Evolutionary conservation across 2,329 filamentous ascomycete species (phyloP).

Genomic region (Penicillium decumbens): DNA sequence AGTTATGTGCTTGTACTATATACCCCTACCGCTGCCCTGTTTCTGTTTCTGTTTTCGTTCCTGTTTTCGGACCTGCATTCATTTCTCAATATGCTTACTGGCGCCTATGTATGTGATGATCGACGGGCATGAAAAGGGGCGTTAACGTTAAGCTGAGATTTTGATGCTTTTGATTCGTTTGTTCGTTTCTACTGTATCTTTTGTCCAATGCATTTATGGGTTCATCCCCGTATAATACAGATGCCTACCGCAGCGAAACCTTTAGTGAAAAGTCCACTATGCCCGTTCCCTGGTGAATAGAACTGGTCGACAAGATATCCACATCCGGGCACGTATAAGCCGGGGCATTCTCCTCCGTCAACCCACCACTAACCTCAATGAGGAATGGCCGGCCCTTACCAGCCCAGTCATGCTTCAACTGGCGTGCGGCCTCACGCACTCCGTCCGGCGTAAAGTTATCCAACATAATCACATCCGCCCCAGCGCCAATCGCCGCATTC

Average conservation of each 20-base stretch:
- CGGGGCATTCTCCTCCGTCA: constrained; percentile 79
- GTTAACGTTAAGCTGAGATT: constrained; percentile 14
- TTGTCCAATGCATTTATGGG: constrained; percentile 14
- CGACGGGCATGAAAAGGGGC: constrained; percentile 16
- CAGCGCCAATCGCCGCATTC: constrained; percentile 82
- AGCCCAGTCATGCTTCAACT: constrained; percentile 74
- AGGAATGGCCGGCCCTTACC: constrained; percentile 67
- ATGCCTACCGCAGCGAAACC: constrained; percentile 50
- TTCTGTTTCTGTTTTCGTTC: background rate
- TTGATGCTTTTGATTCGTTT: constrained; percentile 1
- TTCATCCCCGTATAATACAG: constrained; percentile 12
- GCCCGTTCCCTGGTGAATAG: constrained; percentile 90
- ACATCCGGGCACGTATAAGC: constrained; percentile 71
- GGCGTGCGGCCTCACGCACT: constrained; percentile 67
- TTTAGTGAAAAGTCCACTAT: constrained; percentile 97
- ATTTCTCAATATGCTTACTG: constrained; percentile 4
- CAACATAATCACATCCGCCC: constrained; percentile 94
- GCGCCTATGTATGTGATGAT: constrained; percentile 15
- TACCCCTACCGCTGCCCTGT: constrained; percentile 4
- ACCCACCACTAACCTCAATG: constrained; percentile 85
- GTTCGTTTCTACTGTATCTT: constrained; percentile 13
- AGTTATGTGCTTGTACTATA: constrained; percentile 12
- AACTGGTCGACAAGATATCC: constrained; percentile 93
- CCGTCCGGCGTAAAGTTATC: constrained; percentile 87
- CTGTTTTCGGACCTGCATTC: constrained; percentile 4